Percentiles rank a stretch among this genome's conserved stretches.
Evolutionary conservation across 306 rosid genomes (phyloP).

Genomic region (Rubus parviflorus): DNA sequence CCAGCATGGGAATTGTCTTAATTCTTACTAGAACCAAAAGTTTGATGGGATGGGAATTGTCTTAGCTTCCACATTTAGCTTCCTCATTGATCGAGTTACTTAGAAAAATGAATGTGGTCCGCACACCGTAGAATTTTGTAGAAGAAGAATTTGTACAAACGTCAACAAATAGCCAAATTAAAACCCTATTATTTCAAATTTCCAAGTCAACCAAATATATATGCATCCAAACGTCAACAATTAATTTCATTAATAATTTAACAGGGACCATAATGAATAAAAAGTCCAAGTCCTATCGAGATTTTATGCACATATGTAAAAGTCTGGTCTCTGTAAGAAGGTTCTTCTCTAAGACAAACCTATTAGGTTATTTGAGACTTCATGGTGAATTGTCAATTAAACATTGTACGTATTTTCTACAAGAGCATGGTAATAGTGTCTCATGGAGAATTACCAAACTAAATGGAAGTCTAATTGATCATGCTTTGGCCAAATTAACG

Average conservation of each 20-base stretch:
- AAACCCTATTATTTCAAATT: background rate
- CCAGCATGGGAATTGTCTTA: background rate
- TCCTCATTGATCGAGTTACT: background rate
- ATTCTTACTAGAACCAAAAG: background rate
- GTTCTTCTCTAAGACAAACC: conserved; percentile 10
- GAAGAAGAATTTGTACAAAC: background rate
- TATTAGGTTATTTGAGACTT: background rate
- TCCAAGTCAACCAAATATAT: background rate
- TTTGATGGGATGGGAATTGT: background rate
- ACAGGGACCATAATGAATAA: background rate
- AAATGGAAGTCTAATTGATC: background rate
- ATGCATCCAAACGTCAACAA: background rate
- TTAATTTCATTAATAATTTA: conserved; percentile 5
- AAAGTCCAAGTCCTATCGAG: background rate
- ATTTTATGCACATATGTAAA: background rate
- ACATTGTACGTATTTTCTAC: too few relatives aligned
- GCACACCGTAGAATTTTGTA: background rate
- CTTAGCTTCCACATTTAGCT: background rate
- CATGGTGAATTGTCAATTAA: too few relatives aligned
- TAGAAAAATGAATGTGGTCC: background rate
- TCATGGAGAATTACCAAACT: conserved; percentile 2
- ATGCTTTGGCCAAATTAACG: background rate
- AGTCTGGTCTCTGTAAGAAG: conserved; percentile 9
- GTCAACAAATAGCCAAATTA: background rate
- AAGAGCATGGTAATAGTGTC: too few relatives aligned